Evolutionary conservation across 345 rosid species (phyloP).

Genomic region (Acer campestre): DNA sequence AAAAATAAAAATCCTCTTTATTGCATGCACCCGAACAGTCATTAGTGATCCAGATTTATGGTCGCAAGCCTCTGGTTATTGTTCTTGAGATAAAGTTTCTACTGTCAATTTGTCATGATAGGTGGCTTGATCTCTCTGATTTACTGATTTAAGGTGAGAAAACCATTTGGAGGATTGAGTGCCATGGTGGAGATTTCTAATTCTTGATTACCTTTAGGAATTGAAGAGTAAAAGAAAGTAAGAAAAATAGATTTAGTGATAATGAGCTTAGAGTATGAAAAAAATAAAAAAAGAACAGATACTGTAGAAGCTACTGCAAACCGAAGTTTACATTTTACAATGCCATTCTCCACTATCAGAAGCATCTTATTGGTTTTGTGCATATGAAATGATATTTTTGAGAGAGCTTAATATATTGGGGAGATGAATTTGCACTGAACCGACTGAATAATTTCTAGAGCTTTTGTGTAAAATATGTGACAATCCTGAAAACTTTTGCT

Average conservation of each 20-base stretch:
- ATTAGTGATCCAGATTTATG: neutral
- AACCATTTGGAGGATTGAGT: neutral
- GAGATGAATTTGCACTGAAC: neutral
- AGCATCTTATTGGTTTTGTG: neutral
- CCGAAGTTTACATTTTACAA: neutral
- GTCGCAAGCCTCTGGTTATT: neutral
- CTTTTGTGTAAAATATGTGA: neutral
- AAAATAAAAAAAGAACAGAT: neutral
- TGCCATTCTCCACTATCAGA: neutral
- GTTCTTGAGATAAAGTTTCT: neutral
- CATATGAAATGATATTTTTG: neutral
- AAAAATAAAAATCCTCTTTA: neutral
- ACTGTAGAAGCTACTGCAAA: neutral
- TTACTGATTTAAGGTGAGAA: neutral
- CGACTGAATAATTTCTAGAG: too few relatives aligned
- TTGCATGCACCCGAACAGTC: neutral
- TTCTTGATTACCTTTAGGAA: neutral
- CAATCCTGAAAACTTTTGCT: neutral
- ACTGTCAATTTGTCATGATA: neutral
- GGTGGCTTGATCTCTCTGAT: neutral
- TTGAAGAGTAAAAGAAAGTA: neutral
- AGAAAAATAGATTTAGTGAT: neutral
- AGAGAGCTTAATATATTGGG: neutral
- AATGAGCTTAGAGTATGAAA: neutral
- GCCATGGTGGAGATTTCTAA: neutral